Evolutionary conservation across 1,284 basidiomycete species (phyloP).

Genomic region (Sporisorium scitamineum): DNA sequence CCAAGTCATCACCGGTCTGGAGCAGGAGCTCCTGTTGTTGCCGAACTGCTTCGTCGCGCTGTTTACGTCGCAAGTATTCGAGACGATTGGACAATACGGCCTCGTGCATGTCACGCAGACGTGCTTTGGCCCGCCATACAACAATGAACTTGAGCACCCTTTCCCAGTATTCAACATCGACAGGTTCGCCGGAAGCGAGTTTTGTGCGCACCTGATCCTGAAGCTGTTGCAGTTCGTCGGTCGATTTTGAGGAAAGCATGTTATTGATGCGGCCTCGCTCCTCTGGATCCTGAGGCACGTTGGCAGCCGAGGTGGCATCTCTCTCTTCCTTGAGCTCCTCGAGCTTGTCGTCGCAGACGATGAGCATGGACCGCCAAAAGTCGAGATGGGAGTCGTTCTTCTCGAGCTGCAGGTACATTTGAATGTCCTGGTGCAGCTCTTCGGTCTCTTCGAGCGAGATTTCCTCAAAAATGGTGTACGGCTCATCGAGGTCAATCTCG

Average conservation of each 20-base stretch:
- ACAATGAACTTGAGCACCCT: conserved; percentile 87
- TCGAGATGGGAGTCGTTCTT: conserved; percentile 86
- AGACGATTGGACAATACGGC: conserved; percentile 94
- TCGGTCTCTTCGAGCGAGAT: conserved; percentile 87
- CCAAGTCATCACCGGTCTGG: conserved; percentile 71
- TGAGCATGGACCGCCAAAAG: conserved; percentile 99
- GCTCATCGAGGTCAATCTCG: conserved; percentile 98
- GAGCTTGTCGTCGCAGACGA: conserved; percentile 92
- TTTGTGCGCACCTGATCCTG: conserved; percentile 90
- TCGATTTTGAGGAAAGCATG: conserved; percentile 60
- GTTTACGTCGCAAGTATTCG: conserved; percentile 92
- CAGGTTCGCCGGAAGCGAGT: conserved; percentile 87
- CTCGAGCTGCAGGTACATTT: conserved; percentile 89
- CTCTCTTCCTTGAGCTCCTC: conserved; percentile 73
- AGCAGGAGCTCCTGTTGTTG: conserved; percentile 85
- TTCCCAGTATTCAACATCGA: conserved; percentile 99
- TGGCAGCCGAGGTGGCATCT: conserved; percentile 70
- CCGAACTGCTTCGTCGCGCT: conserved; percentile 91
- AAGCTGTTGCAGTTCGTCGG: conserved; percentile 81
- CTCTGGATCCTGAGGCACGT: conserved; percentile 70
- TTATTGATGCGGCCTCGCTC: conserved; percentile 60
- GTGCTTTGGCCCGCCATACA: conserved; percentile 99
- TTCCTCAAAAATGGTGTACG: conserved; percentile 96
- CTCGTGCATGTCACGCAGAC: conserved; percentile 91
- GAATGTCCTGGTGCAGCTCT: conserved; percentile 93